Evolutionary conservation across 2,329 filamentous ascomycete species (phyloP), one percentile per base, ranked within the genome.

Genomic region (Colletotrichum spinosum): DNA sequence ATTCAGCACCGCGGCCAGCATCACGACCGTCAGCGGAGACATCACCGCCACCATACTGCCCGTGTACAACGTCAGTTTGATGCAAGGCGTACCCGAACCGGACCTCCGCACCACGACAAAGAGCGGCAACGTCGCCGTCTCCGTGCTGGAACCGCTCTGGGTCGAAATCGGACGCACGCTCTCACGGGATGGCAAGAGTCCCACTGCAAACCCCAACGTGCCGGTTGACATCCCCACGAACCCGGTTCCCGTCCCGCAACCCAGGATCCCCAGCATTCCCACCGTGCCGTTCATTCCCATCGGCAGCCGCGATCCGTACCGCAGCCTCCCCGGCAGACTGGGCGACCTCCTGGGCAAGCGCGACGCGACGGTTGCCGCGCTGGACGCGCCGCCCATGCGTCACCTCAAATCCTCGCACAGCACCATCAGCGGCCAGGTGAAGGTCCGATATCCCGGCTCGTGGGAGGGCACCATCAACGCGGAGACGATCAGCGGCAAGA

Each of bases 401-500:
- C 71, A 73, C 37, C 73, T 88, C 5, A 69, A 73, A 41, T 78
- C 80, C 3, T 67, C 69, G 7, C 84, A 88, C 73, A 73, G 65
- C 25, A 79, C 80, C 45, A 78, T 83, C 9, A 83, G 81, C 58
- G 84, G 83, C 7, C 53, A 70, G 38, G 69, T 86, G 52, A 70
- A 69, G 12, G 73, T 87, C 25, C 66, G 55, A 13, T 86, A 85
- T 68, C 85, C 86, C 0, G 70, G 70, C 25, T 74, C 78, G 2
- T 88, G 85, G 86, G 80, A 82, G 67, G 86, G 86, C 12, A 68
- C 69, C 17, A 72, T 86, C 39, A 67, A 67, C 9, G 78, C 81
- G 11, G 60, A 76, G 63, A 77, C 78, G 15, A 73, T 81, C 13
- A 78, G 78, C 33, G 84, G 84, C 2, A 68, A 60, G 9, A 73